phyloP scores from a whole-genome alignment of 176 grass and related monocot genomes.

The Poa pratensis region DNA sequence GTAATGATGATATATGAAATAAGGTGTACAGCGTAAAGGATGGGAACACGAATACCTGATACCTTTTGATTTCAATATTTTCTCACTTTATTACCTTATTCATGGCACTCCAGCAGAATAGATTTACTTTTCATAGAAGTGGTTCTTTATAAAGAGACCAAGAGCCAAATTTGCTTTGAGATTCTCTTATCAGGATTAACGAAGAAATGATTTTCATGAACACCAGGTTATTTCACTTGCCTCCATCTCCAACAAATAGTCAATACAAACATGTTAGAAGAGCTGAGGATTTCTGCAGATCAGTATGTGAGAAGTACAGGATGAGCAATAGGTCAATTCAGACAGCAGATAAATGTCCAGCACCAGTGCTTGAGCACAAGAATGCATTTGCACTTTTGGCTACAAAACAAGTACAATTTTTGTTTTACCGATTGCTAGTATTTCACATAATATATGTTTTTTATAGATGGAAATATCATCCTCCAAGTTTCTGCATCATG shows the following conservation, averaged over 20 bases:
- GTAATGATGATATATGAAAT: constrained; percentile 22
- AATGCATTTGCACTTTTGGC: background rate
- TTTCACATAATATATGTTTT: background rate
- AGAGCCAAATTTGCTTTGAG: background rate
- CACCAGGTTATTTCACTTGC: background rate
- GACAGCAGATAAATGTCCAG: background rate
- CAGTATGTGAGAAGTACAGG: constrained; percentile 1
- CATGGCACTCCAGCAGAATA: background rate
- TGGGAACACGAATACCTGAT: background rate
- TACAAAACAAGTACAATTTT: background rate
- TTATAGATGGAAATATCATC: background rate
- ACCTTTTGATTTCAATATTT: background rate
- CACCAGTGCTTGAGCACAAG: background rate
- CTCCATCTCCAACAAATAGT: constrained; percentile 6
- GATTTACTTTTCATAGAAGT: background rate
- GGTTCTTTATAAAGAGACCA: background rate
- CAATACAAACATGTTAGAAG: background rate
- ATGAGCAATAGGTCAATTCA: background rate
- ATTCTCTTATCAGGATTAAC: background rate
- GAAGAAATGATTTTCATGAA: background rate
- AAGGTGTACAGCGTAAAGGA: background rate
- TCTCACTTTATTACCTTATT: background rate
- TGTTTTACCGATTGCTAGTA: background rate
- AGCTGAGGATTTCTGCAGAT: background rate
- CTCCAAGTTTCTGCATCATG: background rate